Percentiles rank a stretch among this genome's conserved stretches.
Conservation (phyloP, 805 yeast genomes). For the Yamadazyma kitorensis region DNA sequence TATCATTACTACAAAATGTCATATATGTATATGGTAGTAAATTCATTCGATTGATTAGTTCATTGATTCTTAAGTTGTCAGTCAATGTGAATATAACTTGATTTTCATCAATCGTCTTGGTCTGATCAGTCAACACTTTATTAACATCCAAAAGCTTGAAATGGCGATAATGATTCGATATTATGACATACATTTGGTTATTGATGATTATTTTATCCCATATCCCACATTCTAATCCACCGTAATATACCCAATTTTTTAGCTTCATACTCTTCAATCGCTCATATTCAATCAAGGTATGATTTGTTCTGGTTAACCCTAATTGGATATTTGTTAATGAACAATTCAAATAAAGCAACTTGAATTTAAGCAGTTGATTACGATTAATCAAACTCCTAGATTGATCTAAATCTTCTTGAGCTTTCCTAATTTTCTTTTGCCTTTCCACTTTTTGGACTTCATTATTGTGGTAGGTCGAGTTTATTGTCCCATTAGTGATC, state of each 20-base stretch:
- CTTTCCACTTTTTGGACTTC: slow-evolving; percentile 22
- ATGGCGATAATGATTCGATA: slow-evolving; percentile 11
- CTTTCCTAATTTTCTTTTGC: slow-evolving; percentile 8
- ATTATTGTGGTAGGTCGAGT: slow-evolving; percentile 26
- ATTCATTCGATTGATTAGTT: slow-evolving; percentile 7
- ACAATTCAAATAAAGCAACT: slow-evolving; percentile 5
- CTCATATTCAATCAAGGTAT: slow-evolving; percentile 10
- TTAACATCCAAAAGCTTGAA: slow-evolving; percentile 9
- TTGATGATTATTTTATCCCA: slow-evolving; percentile 11
- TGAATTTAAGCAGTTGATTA: slow-evolving; percentile 8
- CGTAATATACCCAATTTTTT: slow-evolving; percentile 2
- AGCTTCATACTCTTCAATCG: slow-evolving; percentile 6
- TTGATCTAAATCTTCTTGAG: slow-evolving; percentile 5
- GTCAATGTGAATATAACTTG: neutral
- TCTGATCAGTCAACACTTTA: slow-evolving; percentile 2
- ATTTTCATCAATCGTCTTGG: neutral
- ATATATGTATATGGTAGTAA: slow-evolving; percentile 14
- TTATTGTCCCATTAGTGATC: slow-evolving; percentile 28
- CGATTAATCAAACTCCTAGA: no score
- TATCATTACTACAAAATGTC: slow-evolving; percentile 9
- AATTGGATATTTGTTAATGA: slow-evolving; percentile 8
- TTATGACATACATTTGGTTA: slow-evolving; percentile 5
- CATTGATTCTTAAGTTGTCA: slow-evolving; percentile 4
- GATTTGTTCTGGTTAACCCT: slow-evolving; percentile 10
- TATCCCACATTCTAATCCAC: slow-evolving; percentile 8